Percentiles rank a stretch among this genome's conserved stretches.
Evolutionary conservation across 805 yeast genomes (phyloP).

Genomic region (Monosporozyma servazzii): DNA sequence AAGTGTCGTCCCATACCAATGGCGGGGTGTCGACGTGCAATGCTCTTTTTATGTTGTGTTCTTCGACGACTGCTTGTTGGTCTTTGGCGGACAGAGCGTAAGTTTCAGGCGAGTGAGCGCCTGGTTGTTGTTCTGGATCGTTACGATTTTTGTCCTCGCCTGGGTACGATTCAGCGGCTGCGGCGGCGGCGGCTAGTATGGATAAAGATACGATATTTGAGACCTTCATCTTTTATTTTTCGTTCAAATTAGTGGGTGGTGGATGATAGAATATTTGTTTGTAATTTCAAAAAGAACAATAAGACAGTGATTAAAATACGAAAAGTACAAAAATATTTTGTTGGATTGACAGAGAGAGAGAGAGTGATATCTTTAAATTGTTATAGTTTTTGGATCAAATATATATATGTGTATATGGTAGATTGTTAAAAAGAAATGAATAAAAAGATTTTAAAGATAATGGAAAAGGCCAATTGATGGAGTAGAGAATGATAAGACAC

Average conservation of each 20-base stretch:
- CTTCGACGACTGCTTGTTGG: background rate
- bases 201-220: background rate
- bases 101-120: background rate
- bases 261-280: background rate
- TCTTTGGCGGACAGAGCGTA: background rate
- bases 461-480: too few relatives aligned
- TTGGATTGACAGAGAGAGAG: too few relatives aligned
- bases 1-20: constrained; percentile 40
- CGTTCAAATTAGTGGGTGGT: background rate
- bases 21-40: constrained; percentile 19
- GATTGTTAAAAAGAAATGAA: too few relatives aligned
- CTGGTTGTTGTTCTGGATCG: background rate
- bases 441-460: too few relatives aligned
- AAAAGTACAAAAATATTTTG: too few relatives aligned
- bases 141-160: background rate
- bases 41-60: constrained; percentile 38
- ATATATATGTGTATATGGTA: too few relatives aligned
- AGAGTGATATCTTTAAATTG: too few relatives aligned
- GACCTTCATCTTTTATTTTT: background rate
- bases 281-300: background rate
- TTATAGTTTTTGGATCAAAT: too few relatives aligned
- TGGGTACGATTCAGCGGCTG: background rate
- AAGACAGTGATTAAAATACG: too few relatives aligned
- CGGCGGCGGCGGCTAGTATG: background rate
- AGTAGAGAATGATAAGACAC: too few relatives aligned